Percentiles rank a stretch among this genome's conserved stretches.
Conservation (phyloP, 2,329 filamentous ascomycete genomes). For the Cordyceps pruinosa region DNA sequence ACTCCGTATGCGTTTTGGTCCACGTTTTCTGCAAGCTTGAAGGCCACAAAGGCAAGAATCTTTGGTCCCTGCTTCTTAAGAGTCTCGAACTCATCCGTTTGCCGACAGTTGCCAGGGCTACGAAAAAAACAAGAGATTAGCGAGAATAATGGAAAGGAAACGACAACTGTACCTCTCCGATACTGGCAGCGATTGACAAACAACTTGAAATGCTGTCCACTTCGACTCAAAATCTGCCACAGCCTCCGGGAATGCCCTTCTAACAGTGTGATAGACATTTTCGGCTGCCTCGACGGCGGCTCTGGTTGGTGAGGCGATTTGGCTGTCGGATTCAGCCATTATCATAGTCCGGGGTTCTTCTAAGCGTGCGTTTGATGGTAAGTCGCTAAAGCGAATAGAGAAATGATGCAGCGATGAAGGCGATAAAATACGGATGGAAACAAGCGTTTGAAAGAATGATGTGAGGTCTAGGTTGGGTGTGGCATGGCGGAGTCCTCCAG, state of each 20-base stretch:
- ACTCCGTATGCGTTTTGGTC: background rate
- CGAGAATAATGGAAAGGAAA: background rate
- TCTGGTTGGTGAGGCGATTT: background rate
- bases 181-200: background rate
- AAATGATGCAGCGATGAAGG: slow-evolving; percentile 2
- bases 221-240: slow-evolving; percentile 8
- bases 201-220: slow-evolving; percentile 7
- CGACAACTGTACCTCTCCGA: slow-evolving; percentile 7
- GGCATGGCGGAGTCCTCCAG: too few relatives aligned
- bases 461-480: background rate
- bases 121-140: background rate
- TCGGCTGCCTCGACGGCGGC: slow-evolving; percentile 3
- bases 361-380: background rate
- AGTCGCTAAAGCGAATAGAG: background rate
- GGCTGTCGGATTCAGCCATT: background rate
- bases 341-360: background rate
- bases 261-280: slow-evolving; percentile 4
- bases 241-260: slow-evolving; percentile 1
- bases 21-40: background rate
- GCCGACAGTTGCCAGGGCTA: background rate
- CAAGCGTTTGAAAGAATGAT: background rate
- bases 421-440: background rate
- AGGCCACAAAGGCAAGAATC: slow-evolving; percentile 1
- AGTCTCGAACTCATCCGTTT: slow-evolving; percentile 2
- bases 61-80: slow-evolving; percentile 10